These are phyloP conservation scores for Penicillium crystallinum DNA, from an alignment of 495 filamentous ascomycete genomes.

Conservation along the genomic window DNA sequence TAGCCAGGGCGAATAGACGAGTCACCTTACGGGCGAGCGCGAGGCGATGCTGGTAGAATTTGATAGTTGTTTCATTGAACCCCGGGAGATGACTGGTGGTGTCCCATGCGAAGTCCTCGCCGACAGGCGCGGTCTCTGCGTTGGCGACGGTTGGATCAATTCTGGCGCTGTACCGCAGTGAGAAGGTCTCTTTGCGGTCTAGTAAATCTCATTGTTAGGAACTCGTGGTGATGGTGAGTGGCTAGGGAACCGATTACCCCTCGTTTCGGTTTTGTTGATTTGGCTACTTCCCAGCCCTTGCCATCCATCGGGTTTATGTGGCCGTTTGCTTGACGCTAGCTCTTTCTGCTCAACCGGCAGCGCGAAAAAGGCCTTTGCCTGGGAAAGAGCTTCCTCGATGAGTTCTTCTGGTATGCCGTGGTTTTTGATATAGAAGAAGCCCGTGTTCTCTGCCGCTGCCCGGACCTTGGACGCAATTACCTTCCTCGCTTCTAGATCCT, in stretches of 20 bases:
- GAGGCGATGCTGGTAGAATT: constrained; percentile 45
- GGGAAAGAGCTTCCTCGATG: constrained; percentile 33
- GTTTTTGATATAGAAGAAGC: constrained; percentile 54
- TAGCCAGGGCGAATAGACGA: constrained; percentile 44
- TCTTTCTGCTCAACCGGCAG: constrained; percentile 39
- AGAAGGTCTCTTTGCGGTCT: constrained; percentile 41
- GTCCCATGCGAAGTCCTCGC: constrained; percentile 45
- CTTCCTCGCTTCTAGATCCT: constrained; percentile 32
- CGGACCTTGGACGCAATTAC: constrained; percentile 35
- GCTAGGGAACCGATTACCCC: constrained; percentile 8
- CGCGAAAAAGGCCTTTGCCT: constrained; percentile 42
- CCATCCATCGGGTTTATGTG: constrained; percentile 29
- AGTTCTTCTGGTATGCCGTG: constrained; percentile 46
- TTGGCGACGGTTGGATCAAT: constrained; percentile 41
- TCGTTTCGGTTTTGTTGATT: constrained; percentile 25
- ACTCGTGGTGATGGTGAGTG: neutral
- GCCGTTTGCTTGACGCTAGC: constrained; percentile 18
- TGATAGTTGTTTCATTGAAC: constrained; percentile 42
- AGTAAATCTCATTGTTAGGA: neutral
- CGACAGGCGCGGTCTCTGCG: constrained; percentile 25
- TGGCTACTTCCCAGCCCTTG: constrained; percentile 22
- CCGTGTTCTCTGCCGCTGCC: constrained; percentile 42
- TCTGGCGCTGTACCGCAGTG: constrained; percentile 39
- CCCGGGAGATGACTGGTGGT: constrained; percentile 41
- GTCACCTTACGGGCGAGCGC: constrained; percentile 43